These are phyloP conservation scores for Dispira simplex DNA, from an alignment of 192 early-diverging fungal species.

Conservation along the genomic window DNA sequence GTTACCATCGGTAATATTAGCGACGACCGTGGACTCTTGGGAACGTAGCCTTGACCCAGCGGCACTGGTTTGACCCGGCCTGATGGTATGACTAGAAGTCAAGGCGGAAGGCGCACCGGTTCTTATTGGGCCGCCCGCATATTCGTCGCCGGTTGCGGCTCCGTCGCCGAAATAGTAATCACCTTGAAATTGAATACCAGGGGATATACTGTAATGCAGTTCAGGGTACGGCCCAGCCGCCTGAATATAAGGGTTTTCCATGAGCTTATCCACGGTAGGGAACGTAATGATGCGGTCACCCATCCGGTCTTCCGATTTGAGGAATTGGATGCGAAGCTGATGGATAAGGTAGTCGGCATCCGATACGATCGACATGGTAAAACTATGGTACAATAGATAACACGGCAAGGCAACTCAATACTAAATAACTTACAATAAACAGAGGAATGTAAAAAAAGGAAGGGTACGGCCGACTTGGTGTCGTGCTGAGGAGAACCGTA, in stretches of 20 bases:
- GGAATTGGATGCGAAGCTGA: slow-evolving; percentile 55
- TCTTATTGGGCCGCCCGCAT: too few species aligned
- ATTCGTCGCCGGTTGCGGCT: neutral
- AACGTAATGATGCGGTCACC: slow-evolving; percentile 63
- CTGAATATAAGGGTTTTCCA: slow-evolving; percentile 28
- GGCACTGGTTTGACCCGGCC: too few species aligned
- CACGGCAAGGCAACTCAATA: neutral
- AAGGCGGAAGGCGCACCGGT: too few species aligned
- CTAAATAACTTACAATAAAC: neutral
- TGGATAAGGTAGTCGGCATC: slow-evolving; percentile 63
- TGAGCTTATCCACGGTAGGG: slow-evolving; percentile 15
- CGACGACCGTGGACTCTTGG: too few species aligned
- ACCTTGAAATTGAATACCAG: slow-evolving; percentile 11
- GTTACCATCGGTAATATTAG: too few species aligned
- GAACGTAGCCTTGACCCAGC: too few species aligned
- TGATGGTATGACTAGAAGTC: too few species aligned
- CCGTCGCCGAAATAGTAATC: slow-evolving; percentile 12
- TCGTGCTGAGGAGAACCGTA: neutral
- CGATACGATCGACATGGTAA: slow-evolving; percentile 45
- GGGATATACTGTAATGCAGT: slow-evolving; percentile 6
- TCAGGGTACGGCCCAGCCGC: slow-evolving; percentile 24
- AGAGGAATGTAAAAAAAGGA: neutral
- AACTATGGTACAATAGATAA: neutral
- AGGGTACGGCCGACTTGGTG: neutral
- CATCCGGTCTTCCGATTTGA: slow-evolving; percentile 52